Evolutionary conservation across 768 basidiomycete genomes (phyloP), one percentile per base, ranked within the genome.

Genomic region (Lactifluus volemus): DNA sequence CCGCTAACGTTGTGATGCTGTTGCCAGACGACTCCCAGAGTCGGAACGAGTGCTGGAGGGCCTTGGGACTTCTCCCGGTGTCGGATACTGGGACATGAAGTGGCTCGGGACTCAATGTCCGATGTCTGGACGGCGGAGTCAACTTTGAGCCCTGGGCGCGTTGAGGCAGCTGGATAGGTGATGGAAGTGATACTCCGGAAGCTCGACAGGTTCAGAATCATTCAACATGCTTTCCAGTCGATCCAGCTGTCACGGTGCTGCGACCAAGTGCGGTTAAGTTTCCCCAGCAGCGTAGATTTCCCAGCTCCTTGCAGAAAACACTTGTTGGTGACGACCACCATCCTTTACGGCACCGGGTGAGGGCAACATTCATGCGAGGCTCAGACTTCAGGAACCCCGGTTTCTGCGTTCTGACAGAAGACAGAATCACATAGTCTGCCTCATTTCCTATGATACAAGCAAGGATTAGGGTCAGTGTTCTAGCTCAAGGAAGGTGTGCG

Each of bases 381-480:
- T 63, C 48, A 1, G 76, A 76, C 4, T 67, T 66, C 29, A 84
- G 70, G 69, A 84, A 84, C 0, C 82, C 82, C 3, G 76, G 71
- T 11, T 56, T 48, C 4, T 67, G 64, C 0, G 81, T 78, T 29
- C 82, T 74, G 5, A 82, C 81, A n/a, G 77, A 71, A 4, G 81
- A 82, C 1, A 84, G 67, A 5, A 83, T 66, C 7, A 83, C 73
- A 59, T 74, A 81, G 42, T 77, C 73, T 5, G 72, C 75, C 69
- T 83, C 82, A 60, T 83, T 83, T 0, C 82, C 81, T 34, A 34
- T 34, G 32, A 34, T 81, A 59, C 30, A 8, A 17, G 42, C 17
- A 0, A 32, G 32, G 4, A 8, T 45, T 19, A 2, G 8, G 30
- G 9, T 21, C 5, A n/a, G 19, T 2, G 10, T 3, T 9, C 45